Percentiles rank a stretch among this genome's conserved stretches.
Conservation (phyloP, 2,329 filamentous ascomycete genomes). For the Celoporthe dispersa region DNA sequence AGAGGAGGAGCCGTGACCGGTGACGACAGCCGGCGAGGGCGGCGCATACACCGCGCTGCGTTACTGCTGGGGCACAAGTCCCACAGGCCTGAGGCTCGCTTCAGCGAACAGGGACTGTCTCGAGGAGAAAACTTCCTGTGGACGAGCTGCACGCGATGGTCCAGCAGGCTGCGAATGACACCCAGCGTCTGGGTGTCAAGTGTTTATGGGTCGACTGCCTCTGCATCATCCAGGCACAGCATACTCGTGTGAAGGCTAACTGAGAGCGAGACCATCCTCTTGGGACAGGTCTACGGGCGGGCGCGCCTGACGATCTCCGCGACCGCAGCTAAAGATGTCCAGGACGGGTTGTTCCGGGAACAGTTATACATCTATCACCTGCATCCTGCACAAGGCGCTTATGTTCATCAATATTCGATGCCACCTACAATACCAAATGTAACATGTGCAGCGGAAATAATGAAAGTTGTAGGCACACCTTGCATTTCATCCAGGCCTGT, state of each 20-base stretch:
- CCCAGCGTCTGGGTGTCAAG: not conserved
- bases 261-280: not conserved
- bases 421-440: not conserved
- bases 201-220: not conserved
- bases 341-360: not conserved
- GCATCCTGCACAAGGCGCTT: not conserved
- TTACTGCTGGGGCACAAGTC: not conserved
- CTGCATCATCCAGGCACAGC: not conserved
- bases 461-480: not conserved
- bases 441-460: not conserved
- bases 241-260: not conserved
- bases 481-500: not conserved
- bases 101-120: not conserved
- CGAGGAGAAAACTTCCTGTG: not conserved
- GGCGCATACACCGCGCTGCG: not conserved
- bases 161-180: not conserved
- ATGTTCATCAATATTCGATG: not conserved
- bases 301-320: not conserved
- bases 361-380: not conserved
- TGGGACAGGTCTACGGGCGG: not conserved
- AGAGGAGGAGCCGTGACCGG: not conserved
- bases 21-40: not conserved
- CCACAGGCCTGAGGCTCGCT: not conserved
- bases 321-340: not conserved
- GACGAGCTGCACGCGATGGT: not conserved